Base-by-base conservation (phyloP, 306 rosid genomes). In the Phaseolus lunatus region DNA sequence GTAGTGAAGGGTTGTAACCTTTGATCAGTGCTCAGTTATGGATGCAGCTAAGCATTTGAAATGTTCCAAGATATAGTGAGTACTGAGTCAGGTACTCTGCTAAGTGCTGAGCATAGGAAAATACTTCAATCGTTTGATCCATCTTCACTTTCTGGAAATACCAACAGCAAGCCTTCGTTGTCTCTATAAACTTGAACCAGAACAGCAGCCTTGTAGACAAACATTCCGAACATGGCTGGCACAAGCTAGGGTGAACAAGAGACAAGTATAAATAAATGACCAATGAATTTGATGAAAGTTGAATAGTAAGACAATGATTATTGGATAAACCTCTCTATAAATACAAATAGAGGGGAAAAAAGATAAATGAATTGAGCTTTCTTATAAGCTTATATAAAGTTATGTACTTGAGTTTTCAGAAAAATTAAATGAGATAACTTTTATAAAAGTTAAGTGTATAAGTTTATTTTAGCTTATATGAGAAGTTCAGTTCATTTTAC, bases 221-320 rank as follows among this genome's bases (percentile, higher is more conserved):
- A 89, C 97, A 94, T 80, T 80, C 98, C 98, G 66, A 92, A 75
- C 93, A 92, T 92, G 35, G 98, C 98, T 10, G 98, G 98, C 72
- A 90, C 94, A 78, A 94, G 81, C 98, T 94, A 83, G 15, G 52
- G 67, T 63, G 81, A 56, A 78, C 22, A 84, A 76, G 18, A 65
- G 5, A 54, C 24, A 82, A 31, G 29, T 54, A 27, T 63, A 70
- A 24, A 41, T 59, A 16, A 72, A 39, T 67, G 70, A 79, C 16
- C 63, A 41, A 16, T 72, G n/a, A 61, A 59, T 47, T 50, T 45
- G 59, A 45, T 11, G 3, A 56, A 18, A 47, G 54, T 44, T 64
- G 43, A 56, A 49, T 24, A 52, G 20, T 61, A 20, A 15, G 7
- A 10, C 15, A 4, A 19, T 20, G 6, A 8, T 53, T 50, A 6